These are phyloP conservation scores for Saussurea involucrata DNA, from an alignment of 129 eudicot species.

Conservation along the genomic window DNA sequence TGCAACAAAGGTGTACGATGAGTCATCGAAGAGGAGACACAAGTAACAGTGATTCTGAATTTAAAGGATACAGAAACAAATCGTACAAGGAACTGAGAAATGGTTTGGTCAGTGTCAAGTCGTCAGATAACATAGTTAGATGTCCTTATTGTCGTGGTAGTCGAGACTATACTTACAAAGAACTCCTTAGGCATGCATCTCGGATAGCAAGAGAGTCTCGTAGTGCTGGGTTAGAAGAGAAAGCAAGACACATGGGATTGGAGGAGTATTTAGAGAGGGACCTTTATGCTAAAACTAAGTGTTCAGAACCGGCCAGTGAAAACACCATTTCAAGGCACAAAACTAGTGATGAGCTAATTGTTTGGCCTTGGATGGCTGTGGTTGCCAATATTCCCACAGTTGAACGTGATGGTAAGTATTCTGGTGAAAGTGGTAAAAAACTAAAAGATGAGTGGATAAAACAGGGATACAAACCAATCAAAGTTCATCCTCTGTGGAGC, in stretches of 20 bases:
- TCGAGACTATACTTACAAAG: constrained; percentile 37
- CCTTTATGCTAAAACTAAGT: constrained; percentile 1
- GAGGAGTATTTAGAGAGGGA: constrained; percentile 37
- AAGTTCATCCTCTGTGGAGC: constrained; percentile 69
- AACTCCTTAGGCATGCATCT: constrained; percentile 55
- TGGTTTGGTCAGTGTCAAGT: constrained; percentile 13
- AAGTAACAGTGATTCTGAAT: constrained; percentile 27
- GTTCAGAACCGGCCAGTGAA: constrained; percentile 3
- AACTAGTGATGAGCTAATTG: constrained; percentile 45
- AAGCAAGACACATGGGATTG: constrained; percentile 54
- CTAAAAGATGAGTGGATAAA: constrained; percentile 47
- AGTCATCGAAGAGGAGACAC: constrained; percentile 26
- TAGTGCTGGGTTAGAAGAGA: constrained; percentile 42
- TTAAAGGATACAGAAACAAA: constrained; percentile 33
- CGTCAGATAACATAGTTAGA: constrained; percentile 23
- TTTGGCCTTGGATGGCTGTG: constrained; percentile 77
- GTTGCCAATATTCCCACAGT: constrained; percentile 57
- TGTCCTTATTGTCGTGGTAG: constrained; percentile 63
- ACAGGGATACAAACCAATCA: constrained; percentile 54
- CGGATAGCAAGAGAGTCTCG: constrained; percentile 41
- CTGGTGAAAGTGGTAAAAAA: constrained; percentile 59
- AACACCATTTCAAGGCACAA: background rate
- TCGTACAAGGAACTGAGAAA: constrained; percentile 48
- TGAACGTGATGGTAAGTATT: constrained; percentile 32
- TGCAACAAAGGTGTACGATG: constrained; percentile 34